Percentiles rank a stretch among this genome's conserved stretches.
These are phyloP conservation scores for Cucumis melo DNA, from an alignment of 306 rosid species.

Conservation along the genomic window DNA sequence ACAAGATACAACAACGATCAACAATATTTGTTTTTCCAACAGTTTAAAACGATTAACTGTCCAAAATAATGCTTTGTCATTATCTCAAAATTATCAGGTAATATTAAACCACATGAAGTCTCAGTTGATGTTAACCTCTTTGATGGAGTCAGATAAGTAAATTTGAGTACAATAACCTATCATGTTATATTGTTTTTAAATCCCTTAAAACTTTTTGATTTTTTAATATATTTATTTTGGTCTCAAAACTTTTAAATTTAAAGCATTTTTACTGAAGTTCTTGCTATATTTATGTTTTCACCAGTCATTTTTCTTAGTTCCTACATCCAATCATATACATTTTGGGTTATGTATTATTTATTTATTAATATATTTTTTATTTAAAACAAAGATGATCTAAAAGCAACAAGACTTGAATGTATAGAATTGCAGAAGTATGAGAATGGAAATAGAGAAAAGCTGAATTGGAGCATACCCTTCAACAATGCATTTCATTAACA, in stretches of 20 bases:
- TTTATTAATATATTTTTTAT: not conserved
- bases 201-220: too few relatives aligned
- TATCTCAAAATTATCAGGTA: not conserved
- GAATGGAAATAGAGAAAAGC: not conserved
- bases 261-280: too few relatives aligned
- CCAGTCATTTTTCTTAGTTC: too few relatives aligned
- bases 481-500: not conserved
- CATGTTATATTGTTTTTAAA: not conserved
- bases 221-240: too few relatives aligned
- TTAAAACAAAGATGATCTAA: not conserved
- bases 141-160: not conserved
- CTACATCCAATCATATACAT: too few relatives aligned
- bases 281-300: too few relatives aligned
- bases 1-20: too few relatives aligned
- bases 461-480: not conserved
- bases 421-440: not conserved
- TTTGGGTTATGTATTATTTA: not conserved
- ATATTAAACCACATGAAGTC: not conserved
- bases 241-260: too few relatives aligned
- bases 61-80: not conserved
- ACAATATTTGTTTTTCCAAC: too few relatives aligned
- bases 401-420: not conserved
- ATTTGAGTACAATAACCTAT: not conserved
- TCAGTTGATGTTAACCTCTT: not conserved
- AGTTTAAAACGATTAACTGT: not conserved